A percentile compares a stretch with the other conserved stretches of the same genome.
phyloP scores from a whole-genome alignment of 805 yeast genomes.

The Candida ficus region DNA sequence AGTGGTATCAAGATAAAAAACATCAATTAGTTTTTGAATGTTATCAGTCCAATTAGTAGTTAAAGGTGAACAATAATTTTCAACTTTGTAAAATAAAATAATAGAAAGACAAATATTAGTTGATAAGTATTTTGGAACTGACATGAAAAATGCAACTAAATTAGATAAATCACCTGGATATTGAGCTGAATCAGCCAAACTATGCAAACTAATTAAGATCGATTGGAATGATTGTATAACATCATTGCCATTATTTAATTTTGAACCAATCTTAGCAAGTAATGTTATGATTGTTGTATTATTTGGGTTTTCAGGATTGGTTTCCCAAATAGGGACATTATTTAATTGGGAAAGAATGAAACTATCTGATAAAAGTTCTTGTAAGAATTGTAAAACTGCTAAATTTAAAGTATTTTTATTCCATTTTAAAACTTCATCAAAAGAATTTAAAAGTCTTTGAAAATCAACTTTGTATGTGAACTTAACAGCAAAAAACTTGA shows the following conservation, averaged over 20 bases:
- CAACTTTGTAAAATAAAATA: constrained; percentile 41
- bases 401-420: constrained; percentile 35
- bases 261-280: constrained; percentile 17
- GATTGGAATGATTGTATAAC: constrained; percentile 27
- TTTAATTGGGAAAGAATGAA: constrained; percentile 29
- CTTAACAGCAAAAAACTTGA: constrained; percentile 29
- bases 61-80: constrained; percentile 49
- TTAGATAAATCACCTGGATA: constrained; percentile 39
- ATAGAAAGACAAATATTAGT: constrained; percentile 37
- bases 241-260: constrained; percentile 26
- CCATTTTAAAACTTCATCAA: constrained; percentile 28
- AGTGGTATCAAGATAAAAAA: constrained; percentile 32
- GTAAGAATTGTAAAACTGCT: constrained; percentile 36
- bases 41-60: constrained; percentile 47
- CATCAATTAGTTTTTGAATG: constrained; percentile 37
- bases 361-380: constrained; percentile 33
- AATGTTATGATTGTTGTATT: constrained; percentile 12
- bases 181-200: constrained; percentile 25
- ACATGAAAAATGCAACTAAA: constrained; percentile 37
- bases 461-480: constrained; percentile 25
- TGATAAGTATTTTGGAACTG: constrained; percentile 32
- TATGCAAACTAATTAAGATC: constrained; percentile 32
- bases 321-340: constrained; percentile 35
- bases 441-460: constrained; percentile 29
- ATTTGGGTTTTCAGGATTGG: constrained; percentile 13